Evolutionary conservation across 257 asterid genomes (phyloP).

Genomic region (Scutellaria galericulata): DNA sequence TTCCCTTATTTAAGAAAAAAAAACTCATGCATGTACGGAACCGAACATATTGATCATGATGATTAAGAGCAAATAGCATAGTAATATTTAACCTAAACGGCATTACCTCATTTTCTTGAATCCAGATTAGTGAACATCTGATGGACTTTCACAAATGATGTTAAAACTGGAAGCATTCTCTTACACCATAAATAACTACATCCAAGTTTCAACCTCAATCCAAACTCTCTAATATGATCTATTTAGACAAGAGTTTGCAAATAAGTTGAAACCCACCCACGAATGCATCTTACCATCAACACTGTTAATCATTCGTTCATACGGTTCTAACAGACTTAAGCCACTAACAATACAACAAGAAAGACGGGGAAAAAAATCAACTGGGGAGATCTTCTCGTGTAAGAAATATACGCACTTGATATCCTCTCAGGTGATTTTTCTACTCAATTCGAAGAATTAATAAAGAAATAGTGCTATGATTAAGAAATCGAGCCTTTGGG

Average conservation of each 20-base stretch:
- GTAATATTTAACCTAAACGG: slow-evolving; percentile 25
- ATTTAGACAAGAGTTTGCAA: slow-evolving; percentile 20
- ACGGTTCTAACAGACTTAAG: slow-evolving; percentile 37
- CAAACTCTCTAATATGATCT: slow-evolving; percentile 28
- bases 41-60: not conserved
- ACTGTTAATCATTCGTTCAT: slow-evolving; percentile 37
- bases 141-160: slow-evolving; percentile 32
- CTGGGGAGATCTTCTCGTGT: slow-evolving; percentile 35
- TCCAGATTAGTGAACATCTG: slow-evolving; percentile 34
- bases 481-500: slow-evolving; percentile 8
- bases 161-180: slow-evolving; percentile 32
- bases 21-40: slow-evolving; percentile 6
- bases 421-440: slow-evolving; percentile 34
- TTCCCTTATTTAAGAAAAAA: not conserved
- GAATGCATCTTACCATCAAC: slow-evolving; percentile 22
- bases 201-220: slow-evolving; percentile 30
- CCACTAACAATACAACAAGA: slow-evolving; percentile 37
- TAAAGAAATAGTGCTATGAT: slow-evolving; percentile 29
- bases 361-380: slow-evolving; percentile 17
- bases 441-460: slow-evolving; percentile 21
- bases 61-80: slow-evolving; percentile 10
- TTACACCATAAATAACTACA: slow-evolving; percentile 33
- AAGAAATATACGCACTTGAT: slow-evolving; percentile 30
- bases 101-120: slow-evolving; percentile 28
- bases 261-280: slow-evolving; percentile 20